phyloP scores from a whole-genome alignment of 2,329 filamentous ascomycete genomes.

The Trichoderma lentiforme region DNA sequence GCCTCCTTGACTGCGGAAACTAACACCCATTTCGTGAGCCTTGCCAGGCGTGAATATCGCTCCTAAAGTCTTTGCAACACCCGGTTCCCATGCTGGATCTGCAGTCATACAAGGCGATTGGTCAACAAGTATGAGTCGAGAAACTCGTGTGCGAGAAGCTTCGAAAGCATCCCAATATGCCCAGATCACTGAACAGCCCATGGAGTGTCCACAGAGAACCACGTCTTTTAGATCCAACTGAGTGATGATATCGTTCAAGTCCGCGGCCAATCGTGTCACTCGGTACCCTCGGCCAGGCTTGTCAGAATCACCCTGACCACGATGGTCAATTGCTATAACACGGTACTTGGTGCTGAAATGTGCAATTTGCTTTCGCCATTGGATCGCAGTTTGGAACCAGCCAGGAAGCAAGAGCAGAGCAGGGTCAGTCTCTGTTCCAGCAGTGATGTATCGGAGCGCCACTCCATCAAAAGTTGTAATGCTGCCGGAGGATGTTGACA shows the following conservation, averaged over 20 bases:
- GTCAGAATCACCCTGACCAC: slow-evolving; percentile 35
- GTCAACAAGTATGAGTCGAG: slow-evolving; percentile 31
- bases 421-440: slow-evolving; percentile 23
- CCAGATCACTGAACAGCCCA: slow-evolving; percentile 34
- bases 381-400: slow-evolving; percentile 32
- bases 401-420: slow-evolving; percentile 32
- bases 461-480: slow-evolving; percentile 16
- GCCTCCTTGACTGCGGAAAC: not conserved
- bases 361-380: slow-evolving; percentile 31
- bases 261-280: slow-evolving; percentile 29
- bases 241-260: slow-evolving; percentile 28
- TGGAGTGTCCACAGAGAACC: slow-evolving; percentile 34
- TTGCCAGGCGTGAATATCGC: slow-evolving; percentile 24
- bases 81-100: slow-evolving; percentile 30
- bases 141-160: slow-evolving; percentile 24
- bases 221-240: slow-evolving; percentile 31
- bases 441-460: slow-evolving; percentile 21
- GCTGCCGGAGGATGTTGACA: slow-evolving; percentile 6
- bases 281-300: slow-evolving; percentile 31
- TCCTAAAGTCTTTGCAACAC: slow-evolving; percentile 21
- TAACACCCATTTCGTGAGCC: slow-evolving; percentile 4
- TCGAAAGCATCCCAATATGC: slow-evolving; percentile 33
- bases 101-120: slow-evolving; percentile 26
- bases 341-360: slow-evolving; percentile 30
- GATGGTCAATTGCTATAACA: slow-evolving; percentile 32